Conservation (phyloP, 345 rosid species). For the Hibiscus syriacus region DNA sequence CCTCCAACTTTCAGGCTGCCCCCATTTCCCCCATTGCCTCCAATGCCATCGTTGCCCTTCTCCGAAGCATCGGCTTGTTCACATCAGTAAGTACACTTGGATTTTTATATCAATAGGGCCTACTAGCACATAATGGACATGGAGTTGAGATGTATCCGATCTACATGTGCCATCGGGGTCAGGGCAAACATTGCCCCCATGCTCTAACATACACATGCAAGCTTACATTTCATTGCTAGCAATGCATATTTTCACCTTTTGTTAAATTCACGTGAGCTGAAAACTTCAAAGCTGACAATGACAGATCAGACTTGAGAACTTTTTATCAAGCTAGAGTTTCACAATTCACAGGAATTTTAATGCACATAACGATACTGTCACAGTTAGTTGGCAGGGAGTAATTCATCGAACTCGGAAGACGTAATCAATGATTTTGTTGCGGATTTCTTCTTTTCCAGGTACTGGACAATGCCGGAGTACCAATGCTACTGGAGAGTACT, state of each 20-base stretch:
- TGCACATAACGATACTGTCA: not conserved
- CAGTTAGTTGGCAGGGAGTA: not conserved
- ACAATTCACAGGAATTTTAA: not conserved
- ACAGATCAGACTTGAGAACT: not conserved
- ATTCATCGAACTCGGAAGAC: not conserved
- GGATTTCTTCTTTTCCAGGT: slow-evolving; percentile 24
- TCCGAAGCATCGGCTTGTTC: slow-evolving; percentile 69
- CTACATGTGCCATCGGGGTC: not conserved
- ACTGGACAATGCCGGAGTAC: slow-evolving; percentile 61
- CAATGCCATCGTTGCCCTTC: slow-evolving; percentile 42
- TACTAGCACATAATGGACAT: not conserved
- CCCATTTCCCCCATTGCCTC: slow-evolving; percentile 47
- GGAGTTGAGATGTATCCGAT: slow-evolving; percentile 19
- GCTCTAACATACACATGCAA: not conserved
- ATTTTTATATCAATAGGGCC: not conserved
- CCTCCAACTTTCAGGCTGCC: slow-evolving; percentile 51
- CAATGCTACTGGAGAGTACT: slow-evolving; percentile 71
- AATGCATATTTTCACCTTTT: not conserved
- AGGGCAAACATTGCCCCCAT: not conserved
- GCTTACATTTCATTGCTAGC: not conserved
- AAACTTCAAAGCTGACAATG: not conserved
- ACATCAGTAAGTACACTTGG: slow-evolving; percentile 47
- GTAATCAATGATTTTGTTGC: not conserved
- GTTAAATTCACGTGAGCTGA: not conserved
- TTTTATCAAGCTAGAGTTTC: not conserved